These are phyloP conservation scores for Nannizziopsis arthrosporioides DNA, from an alignment of 2,329 filamentous ascomycete species.

Conservation along the genomic window DNA sequence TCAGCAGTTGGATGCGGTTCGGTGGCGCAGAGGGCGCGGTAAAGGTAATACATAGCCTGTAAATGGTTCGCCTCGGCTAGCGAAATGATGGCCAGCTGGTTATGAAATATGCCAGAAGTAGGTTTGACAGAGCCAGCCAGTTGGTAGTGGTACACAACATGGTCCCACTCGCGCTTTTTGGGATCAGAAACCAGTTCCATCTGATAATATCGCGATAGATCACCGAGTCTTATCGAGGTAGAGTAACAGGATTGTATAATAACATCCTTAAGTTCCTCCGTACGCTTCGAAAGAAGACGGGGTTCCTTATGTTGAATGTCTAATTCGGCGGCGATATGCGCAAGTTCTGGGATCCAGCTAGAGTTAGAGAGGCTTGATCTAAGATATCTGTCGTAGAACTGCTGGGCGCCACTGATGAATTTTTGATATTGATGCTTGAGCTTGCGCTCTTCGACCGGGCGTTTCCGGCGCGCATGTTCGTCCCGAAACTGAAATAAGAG, in stretches of 20 bases:
- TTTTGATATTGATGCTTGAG: conserved; percentile 68
- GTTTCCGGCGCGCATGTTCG: conserved; percentile 35
- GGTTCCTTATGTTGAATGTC: conserved; percentile 19
- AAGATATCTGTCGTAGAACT: conserved; percentile 79
- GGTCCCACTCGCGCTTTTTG: conserved; percentile 65
- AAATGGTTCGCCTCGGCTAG: conserved; percentile 66
- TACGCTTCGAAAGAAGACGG: conserved; percentile 36
- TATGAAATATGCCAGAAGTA: conserved; percentile 67
- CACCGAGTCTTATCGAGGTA: conserved; percentile 75
- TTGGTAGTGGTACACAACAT: conserved; percentile 71
- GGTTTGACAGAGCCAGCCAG: conserved; percentile 71
- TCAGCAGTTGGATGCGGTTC: conserved; percentile 63
- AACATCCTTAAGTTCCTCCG: conserved; percentile 41
- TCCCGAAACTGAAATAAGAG: conserved; percentile 47
- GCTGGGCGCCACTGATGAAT: conserved; percentile 78
- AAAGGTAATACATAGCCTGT: conserved; percentile 77
- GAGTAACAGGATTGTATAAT: conserved; percentile 67
- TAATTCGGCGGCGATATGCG: conserved; percentile 39
- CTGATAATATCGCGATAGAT: conserved; percentile 76
- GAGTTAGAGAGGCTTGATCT: conserved; percentile 57
- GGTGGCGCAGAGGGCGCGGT: conserved; percentile 64
- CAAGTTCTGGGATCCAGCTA: conserved; percentile 46
- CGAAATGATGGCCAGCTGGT: conserved; percentile 81
- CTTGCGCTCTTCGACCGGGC: conserved; percentile 57
- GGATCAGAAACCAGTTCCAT: conserved; percentile 50